Evolutionary conservation across 352 stramenopile genomes (phyloP).

Genomic region (Hyaloperonospora brassicae): DNA sequence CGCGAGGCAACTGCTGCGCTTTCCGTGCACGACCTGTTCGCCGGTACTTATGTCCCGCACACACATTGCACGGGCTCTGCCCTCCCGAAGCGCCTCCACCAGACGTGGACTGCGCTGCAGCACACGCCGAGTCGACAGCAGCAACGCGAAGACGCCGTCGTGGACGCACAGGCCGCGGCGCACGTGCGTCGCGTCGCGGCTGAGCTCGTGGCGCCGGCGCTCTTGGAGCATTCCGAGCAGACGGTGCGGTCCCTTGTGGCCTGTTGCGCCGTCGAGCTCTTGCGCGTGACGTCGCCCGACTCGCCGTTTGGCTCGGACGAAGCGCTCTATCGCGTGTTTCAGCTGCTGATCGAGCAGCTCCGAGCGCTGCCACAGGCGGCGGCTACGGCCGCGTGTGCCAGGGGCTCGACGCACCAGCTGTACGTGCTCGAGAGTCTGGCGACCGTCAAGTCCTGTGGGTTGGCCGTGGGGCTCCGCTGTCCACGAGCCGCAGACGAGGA

Average conservation of each 20-base stretch:
- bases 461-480: constrained; percentile 50
- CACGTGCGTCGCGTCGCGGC: constrained; percentile 38
- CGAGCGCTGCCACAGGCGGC: constrained; percentile 25
- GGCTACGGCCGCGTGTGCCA: constrained; percentile 15
- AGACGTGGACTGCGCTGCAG: constrained; percentile 44
- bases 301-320: constrained; percentile 59
- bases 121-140: constrained; percentile 33
- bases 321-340: constrained; percentile 56
- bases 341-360: constrained; percentile 60
- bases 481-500: constrained; percentile 32
- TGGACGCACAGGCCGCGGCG: constrained; percentile 19
- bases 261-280: constrained; percentile 65
- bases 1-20: not conserved
- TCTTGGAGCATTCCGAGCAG: constrained; percentile 49
- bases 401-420: constrained; percentile 22
- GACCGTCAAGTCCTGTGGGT: constrained; percentile 43
- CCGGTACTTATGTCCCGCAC: constrained; percentile 12
- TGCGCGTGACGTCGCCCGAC: constrained; percentile 57
- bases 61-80: constrained; percentile 19
- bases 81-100: constrained; percentile 44
- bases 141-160: constrained; percentile 27
- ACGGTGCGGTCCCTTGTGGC: constrained; percentile 53
- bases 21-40: constrained; percentile 9
- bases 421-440: constrained; percentile 69
- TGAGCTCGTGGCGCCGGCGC: constrained; percentile 52